These are phyloP conservation scores for Verticillium nubilum DNA, from an alignment of 2,329 filamentous ascomycete genomes.

Conservation along the genomic window DNA sequence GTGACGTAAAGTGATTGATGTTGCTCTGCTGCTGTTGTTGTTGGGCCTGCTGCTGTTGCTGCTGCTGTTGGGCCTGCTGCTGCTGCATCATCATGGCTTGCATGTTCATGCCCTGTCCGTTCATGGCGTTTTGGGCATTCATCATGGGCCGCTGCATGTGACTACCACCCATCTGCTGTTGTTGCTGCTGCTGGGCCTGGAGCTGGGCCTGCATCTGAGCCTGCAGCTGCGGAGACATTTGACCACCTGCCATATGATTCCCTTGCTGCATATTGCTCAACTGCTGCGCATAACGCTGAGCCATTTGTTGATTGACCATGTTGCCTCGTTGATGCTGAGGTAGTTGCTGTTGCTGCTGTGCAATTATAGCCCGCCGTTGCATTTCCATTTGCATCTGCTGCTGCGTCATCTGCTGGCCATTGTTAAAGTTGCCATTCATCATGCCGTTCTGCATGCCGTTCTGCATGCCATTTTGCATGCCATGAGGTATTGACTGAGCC, in stretches of 20 bases:
- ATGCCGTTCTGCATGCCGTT: constrained; percentile 25
- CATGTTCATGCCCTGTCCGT: constrained; percentile 30
- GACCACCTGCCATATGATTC: constrained; percentile 20
- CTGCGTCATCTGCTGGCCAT: constrained; percentile 24
- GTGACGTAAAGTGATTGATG: constrained; percentile 14
- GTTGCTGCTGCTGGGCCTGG: constrained; percentile 19
- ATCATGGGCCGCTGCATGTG: constrained; percentile 30
- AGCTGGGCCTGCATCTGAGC: constrained; percentile 30
- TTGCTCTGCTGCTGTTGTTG: constrained; percentile 29
- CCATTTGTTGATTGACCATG: constrained; percentile 36
- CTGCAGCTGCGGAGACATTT: constrained; percentile 32
- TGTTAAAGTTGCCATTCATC: constrained; percentile 30
- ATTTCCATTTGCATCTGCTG: constrained; percentile 10
- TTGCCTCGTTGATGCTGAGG: constrained; percentile 30
- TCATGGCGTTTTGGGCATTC: constrained; percentile 33
- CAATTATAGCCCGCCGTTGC: constrained; percentile 15
- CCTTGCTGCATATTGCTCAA: constrained; percentile 32
- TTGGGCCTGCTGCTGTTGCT: constrained; percentile 21
- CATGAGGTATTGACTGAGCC: constrained; percentile 24
- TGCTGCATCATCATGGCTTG: constrained; percentile 32
- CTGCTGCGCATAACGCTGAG: constrained; percentile 37
- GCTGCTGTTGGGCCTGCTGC: constrained; percentile 21
- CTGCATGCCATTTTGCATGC: constrained; percentile 33
- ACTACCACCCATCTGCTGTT: constrained; percentile 28
- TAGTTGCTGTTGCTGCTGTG: constrained; percentile 30